phyloP scores from a whole-genome alignment of 345 rosid genomes.

The Triadica sebifera region DNA sequence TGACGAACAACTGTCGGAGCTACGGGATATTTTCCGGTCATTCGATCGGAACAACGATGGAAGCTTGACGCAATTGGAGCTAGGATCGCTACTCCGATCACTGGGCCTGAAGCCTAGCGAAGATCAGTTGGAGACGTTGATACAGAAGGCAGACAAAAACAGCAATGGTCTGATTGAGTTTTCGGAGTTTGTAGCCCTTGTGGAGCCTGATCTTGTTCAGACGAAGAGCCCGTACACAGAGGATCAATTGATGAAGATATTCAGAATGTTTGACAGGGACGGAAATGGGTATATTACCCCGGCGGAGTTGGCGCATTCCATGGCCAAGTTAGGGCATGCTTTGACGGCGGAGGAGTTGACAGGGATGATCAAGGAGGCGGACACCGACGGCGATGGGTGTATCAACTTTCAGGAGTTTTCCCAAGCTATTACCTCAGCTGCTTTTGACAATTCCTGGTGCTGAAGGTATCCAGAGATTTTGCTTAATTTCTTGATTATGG shows the following conservation, averaged over 20 bases:
- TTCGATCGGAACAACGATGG: constrained; percentile 88
- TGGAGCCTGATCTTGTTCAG: constrained; percentile 68
- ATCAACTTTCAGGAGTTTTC: constrained; percentile 76
- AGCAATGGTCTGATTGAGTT: constrained; percentile 86
- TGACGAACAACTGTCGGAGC: constrained; percentile 73
- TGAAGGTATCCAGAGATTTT: constrained; percentile 31
- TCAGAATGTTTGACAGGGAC: constrained; percentile 43
- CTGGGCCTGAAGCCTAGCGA: constrained; percentile 68
- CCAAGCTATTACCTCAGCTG: constrained; percentile 80
- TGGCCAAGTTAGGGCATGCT: constrained; percentile 51
- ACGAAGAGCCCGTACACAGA: constrained; percentile 66
- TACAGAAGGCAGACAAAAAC: constrained; percentile 73
- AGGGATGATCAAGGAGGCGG: constrained; percentile 95
- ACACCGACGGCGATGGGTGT: constrained; percentile 83
- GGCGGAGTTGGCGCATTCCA: constrained; percentile 45
- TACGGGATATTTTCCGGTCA: constrained; percentile 76
- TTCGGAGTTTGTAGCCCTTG: constrained; percentile 73
- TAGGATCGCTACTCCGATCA: constrained; percentile 82
- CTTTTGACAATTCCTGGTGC: constrained; percentile 82
- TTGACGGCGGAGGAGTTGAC: constrained; percentile 65
- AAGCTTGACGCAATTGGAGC: constrained; percentile 80
- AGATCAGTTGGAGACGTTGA: constrained; percentile 65
- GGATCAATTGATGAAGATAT: constrained; percentile 41
- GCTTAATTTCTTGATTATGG: too few relatives aligned
- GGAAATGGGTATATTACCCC: constrained; percentile 47